Conservation (phyloP, 1,284 basidiomycete species). For the Tilletia walkeri region DNA sequence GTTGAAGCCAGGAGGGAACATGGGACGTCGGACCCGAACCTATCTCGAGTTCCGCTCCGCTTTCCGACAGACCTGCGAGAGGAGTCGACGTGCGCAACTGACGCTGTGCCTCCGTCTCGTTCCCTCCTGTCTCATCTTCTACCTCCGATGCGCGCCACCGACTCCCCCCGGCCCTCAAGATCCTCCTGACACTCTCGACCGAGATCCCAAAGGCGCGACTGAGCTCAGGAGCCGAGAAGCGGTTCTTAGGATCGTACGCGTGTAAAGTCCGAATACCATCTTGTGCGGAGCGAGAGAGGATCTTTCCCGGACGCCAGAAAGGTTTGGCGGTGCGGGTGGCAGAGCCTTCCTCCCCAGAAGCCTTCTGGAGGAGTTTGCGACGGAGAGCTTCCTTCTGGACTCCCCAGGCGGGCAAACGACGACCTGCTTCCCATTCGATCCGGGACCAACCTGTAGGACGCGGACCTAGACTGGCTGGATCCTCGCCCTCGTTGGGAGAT, state of each 20-base stretch:
- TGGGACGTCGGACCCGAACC: no score
- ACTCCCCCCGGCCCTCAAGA: conserved; percentile 36
- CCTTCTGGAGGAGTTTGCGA: conserved; percentile 33
- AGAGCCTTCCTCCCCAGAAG: neutral
- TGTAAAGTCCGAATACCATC: conserved; percentile 48
- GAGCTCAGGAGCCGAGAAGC: conserved; percentile 34
- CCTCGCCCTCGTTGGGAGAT: neutral
- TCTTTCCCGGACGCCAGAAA: conserved; percentile 47
- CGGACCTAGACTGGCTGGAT: conserved; percentile 13
- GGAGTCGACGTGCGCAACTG: conserved; percentile 16
- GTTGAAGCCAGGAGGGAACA: conserved; percentile 4
- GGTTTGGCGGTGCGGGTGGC: neutral
- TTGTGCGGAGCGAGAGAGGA: conserved; percentile 50
- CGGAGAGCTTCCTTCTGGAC: conserved; percentile 42
- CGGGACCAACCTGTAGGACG: conserved; percentile 45
- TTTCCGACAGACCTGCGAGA: neutral
- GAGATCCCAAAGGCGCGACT: conserved; percentile 44
- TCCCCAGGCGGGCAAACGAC: conserved; percentile 39
- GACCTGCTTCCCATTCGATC: conserved; percentile 44
- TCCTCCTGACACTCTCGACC: conserved; percentile 45
- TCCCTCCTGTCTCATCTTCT: conserved; percentile 22
- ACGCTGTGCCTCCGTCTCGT: conserved; percentile 29
- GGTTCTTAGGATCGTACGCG: conserved; percentile 27
- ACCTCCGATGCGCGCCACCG: conserved; percentile 26
- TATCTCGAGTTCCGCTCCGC: neutral